These are phyloP conservation scores for Bromus sterilis DNA, from an alignment of 176 grass and related monocot species.

Conservation along the genomic window DNA sequence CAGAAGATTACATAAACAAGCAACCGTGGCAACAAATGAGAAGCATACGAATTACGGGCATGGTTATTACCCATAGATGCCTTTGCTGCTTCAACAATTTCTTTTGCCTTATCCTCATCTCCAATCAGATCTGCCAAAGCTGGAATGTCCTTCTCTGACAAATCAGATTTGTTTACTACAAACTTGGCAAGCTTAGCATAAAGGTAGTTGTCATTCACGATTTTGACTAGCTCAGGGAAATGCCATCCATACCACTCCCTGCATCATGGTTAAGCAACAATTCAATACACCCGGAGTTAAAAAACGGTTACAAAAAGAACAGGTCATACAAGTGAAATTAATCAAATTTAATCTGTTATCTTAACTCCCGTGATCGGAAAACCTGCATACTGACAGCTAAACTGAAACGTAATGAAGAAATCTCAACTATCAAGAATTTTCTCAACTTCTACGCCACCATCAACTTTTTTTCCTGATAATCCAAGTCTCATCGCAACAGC, in stretches of 20 bases:
- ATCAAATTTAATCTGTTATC: neutral
- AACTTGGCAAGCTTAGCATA: slow-evolving; percentile 74
- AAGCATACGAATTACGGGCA: neutral
- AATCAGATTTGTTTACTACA: slow-evolving; percentile 64
- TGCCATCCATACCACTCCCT: slow-evolving; percentile 90
- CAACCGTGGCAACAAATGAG: neutral
- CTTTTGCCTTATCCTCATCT: slow-evolving; percentile 82
- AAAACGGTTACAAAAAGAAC: neutral
- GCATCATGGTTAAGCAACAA: slow-evolving; percentile 9
- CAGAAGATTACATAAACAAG: neutral
- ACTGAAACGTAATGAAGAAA: neutral
- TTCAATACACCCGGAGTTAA: neutral
- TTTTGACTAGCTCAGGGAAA: slow-evolving; percentile 80
- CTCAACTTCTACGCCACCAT: neutral
- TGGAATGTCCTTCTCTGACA: slow-evolving; percentile 61
- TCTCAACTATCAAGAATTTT: neutral
- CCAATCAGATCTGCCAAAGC: slow-evolving; percentile 61
- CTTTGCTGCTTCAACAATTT: slow-evolving; percentile 91
- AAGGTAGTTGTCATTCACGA: slow-evolving; percentile 76
- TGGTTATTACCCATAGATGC: slow-evolving; percentile 62
- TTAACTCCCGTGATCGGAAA: neutral
- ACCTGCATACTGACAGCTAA: neutral
- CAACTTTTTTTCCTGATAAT: neutral
- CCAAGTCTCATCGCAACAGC: neutral
- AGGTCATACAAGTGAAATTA: neutral